Percentiles rank a stretch among this genome's conserved stretches.
These are phyloP conservation scores for Blepharisma stoltei DNA, from an alignment of 73 alveolate species.

Conservation along the genomic window DNA sequence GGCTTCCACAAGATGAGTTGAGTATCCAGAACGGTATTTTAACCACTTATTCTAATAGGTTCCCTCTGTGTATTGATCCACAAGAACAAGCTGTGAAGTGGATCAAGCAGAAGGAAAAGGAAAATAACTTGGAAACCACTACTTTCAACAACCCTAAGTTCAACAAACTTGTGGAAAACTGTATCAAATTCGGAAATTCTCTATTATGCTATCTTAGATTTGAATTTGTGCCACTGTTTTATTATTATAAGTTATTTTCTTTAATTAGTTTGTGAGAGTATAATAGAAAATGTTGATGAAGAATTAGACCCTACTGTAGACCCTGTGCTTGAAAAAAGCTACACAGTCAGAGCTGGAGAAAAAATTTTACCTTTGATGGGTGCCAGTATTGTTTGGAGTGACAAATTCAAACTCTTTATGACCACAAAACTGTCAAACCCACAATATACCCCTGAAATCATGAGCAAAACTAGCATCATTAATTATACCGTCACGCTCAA, in stretches of 20 bases:
- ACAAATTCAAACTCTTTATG: constrained; percentile 90
- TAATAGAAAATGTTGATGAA: constrained; percentile 85
- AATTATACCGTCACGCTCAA: constrained; percentile 96
- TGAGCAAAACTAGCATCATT: constrained; percentile 98
- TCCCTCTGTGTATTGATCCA: constrained; percentile 99
- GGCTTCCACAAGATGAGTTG: constrained; percentile 98
- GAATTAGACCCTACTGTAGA: constrained; percentile 99
- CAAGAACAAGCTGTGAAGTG: constrained; percentile 94
- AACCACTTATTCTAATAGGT: constrained; percentile 93
- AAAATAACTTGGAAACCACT: constrained; percentile 76
- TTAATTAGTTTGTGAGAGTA: no score
- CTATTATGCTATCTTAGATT: no score
- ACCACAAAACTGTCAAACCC: constrained; percentile 99
- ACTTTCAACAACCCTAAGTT: constrained; percentile 92
- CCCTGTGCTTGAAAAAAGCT: constrained; percentile 97
- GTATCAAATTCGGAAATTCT: constrained; percentile 84
- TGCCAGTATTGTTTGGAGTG: constrained; percentile 78
- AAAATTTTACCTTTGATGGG: constrained; percentile 78
- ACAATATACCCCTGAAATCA: constrained; percentile 97
- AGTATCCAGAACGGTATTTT: constrained; percentile 97
- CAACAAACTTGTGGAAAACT: constrained; percentile 92
- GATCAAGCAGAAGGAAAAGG: constrained; percentile 84
- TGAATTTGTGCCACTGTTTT: no score
- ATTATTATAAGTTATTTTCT: neutral
- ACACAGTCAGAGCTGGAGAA: constrained; percentile 89